Base-by-base conservation (phyloP, 164 flowering plant genomes). In the Stephania yunnanensis region DNA sequence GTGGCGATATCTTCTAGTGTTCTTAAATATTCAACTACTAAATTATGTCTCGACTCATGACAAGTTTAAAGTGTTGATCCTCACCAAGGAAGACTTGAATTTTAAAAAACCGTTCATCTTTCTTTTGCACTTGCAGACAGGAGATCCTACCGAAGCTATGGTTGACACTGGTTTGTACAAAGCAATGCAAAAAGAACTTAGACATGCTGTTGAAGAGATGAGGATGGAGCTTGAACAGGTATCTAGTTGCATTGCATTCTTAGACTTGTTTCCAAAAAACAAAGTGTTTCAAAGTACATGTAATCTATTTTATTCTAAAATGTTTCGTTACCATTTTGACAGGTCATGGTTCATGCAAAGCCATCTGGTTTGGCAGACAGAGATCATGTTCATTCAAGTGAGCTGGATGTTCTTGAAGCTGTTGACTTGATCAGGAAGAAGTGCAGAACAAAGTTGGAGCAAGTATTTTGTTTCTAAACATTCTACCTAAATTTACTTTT, bases 191-290 rank as follows among this genome's bases (percentile, higher is more conserved):
- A 87, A 87, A 83, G 97, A 93, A 81, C 87, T 91, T 79, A 86
- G 92, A 78, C 73, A 88, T 85, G 95, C 95, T 77, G 90, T 92
- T 75, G 89, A 90, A 71, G 95, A 89, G 74, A 93, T 92, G 70
- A 87, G 81, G 76, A 84, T 78, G 58, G 95, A 89, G 79, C 85
- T 91, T 77, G 89, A 85, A 78, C 92, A 87, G 55, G 96, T 91
- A 52, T 73, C 84, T 71, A 45, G n/a, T 74, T 8, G 11, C 12
- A 71, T 72, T 68, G 30, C 17, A n/a, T 36, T 36, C 42, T 36
- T 42, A 73, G 10, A 50, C 42, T 1, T 42, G 10, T 46, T 53
- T 46, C 72, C 65, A 50, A 48, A 61, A 65, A n/a, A 46, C 64
- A 46, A 68, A 70, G n/a, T 69, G 15, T 69, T 31, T 7, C 42